A percentile compares a stretch with the other conserved stretches of the same genome.
Evolutionary conservation across 2,329 filamentous ascomycete genomes (phyloP).

Genomic region (Exophiala mesophila): DNA sequence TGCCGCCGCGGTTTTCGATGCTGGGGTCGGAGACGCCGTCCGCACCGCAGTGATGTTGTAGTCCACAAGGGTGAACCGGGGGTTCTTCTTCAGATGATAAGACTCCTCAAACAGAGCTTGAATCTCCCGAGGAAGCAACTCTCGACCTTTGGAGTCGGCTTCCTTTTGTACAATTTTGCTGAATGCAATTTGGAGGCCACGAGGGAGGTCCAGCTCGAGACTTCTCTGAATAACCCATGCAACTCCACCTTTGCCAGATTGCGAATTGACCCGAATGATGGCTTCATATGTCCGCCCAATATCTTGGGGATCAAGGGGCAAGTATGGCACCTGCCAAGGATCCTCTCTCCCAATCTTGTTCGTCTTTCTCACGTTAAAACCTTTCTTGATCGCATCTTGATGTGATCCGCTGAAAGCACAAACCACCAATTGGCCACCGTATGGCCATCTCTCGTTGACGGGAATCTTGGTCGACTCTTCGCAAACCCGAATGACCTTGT

Average conservation of each 20-base stretch:
- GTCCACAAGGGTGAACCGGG: slow-evolving; percentile 80
- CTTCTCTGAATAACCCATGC: slow-evolving; percentile 90
- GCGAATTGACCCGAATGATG: slow-evolving; percentile 95
- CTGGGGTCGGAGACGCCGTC: slow-evolving; percentile 66
- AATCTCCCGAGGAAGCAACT: slow-evolving; percentile 80
- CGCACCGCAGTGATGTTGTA: slow-evolving; percentile 87
- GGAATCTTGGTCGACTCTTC: slow-evolving; percentile 94
- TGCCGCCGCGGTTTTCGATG: slow-evolving; percentile 51
- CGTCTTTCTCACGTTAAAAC: slow-evolving; percentile 61
- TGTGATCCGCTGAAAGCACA: slow-evolving; percentile 89
- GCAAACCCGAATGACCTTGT: slow-evolving; percentile 77
- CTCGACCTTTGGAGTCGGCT: slow-evolving; percentile 74
- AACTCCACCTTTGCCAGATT: slow-evolving; percentile 88
- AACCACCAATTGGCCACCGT: slow-evolving; percentile 85
- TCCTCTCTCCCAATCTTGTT: slow-evolving; percentile 57
- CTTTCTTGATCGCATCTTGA: slow-evolving; percentile 95
- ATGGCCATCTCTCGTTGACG: slow-evolving; percentile 81
- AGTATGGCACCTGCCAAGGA: slow-evolving; percentile 81
- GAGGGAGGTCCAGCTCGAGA: slow-evolving; percentile 85
- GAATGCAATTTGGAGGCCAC: slow-evolving; percentile 87
- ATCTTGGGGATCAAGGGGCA: slow-evolving; percentile 86
- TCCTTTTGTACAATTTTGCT: slow-evolving; percentile 77
- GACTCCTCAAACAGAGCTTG: slow-evolving; percentile 80
- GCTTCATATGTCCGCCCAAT: slow-evolving; percentile 97
- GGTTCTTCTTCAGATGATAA: slow-evolving; percentile 79